Evolutionary conservation across 2,329 filamentous ascomycete species (phyloP), one percentile per base, ranked within the genome.

Genomic region (Rhexocercosporidium sp.): DNA sequence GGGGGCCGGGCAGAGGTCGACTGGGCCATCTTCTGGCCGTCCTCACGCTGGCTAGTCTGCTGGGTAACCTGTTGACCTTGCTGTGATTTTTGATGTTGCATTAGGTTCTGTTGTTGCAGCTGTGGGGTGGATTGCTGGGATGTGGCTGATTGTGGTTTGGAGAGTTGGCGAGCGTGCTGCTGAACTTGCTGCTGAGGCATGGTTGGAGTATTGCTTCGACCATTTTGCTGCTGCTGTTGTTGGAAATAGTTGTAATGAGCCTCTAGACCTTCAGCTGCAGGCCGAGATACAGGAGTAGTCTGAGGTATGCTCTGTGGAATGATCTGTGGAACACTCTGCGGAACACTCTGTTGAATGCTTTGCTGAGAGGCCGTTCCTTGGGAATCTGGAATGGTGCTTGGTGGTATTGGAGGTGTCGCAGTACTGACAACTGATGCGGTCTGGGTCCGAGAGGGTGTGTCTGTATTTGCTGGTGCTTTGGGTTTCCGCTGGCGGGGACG

Each of bases 401-500:
- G 69, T 20, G 69, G 59, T 53, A 73, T 72, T 11, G 72, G 71
- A 51, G 74, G 75, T 22, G 75, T 76, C n/a, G 71, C 71, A 64
- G 65, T 72, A 61, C 70, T 76, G 29, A 72, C 71, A 27, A 72
- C 70, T 37, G 75, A 73, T 46, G 71, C 71, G 59, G 70, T 72
- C 56, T 74, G 74, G 63, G 68, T 74, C 46, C 64, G 69, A 54
- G 71, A 66, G 11, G 72, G 69, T 49, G 72, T 68, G 54, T 77
- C 62, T 66, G 67, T 57, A 37, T 68, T 16, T 60, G 69, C 73
- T 18, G 75, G 51, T 16, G 77, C 77, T 56, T 77, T 79, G 20
- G 73, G 74, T 64, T 81, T 82, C 14, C 79, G 75, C 63, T 79
- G 79, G 34, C 80, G 77, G 64, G 78, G 78, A 34, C 79, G 75